Evolutionary conservation across 306 rosid genomes (phyloP).

Genomic region (Citrullus mucosospermus): DNA sequence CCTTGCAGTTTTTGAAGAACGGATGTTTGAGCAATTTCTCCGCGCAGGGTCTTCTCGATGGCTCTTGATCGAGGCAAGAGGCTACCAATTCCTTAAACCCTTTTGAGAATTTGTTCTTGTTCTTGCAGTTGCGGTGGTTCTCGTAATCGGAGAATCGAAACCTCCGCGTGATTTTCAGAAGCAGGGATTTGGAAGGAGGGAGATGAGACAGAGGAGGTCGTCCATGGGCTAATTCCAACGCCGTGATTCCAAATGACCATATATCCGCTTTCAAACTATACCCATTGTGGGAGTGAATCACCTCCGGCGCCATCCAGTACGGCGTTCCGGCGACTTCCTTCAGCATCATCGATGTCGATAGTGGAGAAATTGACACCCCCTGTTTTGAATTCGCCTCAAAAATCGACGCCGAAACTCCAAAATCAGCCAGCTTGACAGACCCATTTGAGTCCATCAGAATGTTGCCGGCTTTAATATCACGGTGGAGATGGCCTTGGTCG

Average conservation of each 20-base stretch:
- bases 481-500: constrained; percentile 48
- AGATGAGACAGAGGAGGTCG: constrained; percentile 58
- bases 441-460: constrained; percentile 45
- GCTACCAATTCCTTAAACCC: constrained; percentile 58
- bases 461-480: constrained; percentile 55
- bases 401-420: constrained; percentile 47
- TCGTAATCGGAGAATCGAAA: constrained; percentile 44
- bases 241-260: constrained; percentile 60
- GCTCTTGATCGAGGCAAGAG: constrained; percentile 48
- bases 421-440: constrained; percentile 33
- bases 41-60: constrained; percentile 40
- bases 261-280: constrained; percentile 53
- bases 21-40: constrained; percentile 37
- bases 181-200: constrained; percentile 44
- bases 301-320: constrained; percentile 72
- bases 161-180: constrained; percentile 33
- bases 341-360: constrained; percentile 17
- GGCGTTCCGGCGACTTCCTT: constrained; percentile 45
- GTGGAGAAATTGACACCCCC: constrained; percentile 10
- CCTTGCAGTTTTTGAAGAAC: constrained; percentile 38
- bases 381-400: constrained; percentile 17
- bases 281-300: constrained; percentile 42
- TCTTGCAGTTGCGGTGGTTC: neutral
- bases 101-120: constrained; percentile 31
- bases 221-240: constrained; percentile 54